Percentiles rank a stretch among this genome's conserved stretches.
These are phyloP conservation scores for Paraphaeosphaeria sporulosa DNA, from an alignment of 2,329 filamentous ascomycete species.

Conservation along the genomic window DNA sequence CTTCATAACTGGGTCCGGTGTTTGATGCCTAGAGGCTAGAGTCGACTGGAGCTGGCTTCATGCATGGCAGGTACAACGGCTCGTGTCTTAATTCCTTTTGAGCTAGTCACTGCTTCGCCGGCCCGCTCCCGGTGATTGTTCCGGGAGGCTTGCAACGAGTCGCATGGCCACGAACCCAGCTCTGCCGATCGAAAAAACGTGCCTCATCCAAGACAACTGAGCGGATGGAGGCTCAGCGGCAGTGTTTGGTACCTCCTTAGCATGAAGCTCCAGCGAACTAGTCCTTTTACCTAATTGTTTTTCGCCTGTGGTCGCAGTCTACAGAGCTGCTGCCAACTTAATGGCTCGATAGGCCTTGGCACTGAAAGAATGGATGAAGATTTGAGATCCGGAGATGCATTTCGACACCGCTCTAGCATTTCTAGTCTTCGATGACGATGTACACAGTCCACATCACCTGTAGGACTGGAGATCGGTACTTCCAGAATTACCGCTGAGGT, in stretches of 20 bases:
- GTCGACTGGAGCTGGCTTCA: neutral
- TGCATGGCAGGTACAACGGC: neutral
- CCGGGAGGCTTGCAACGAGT: constrained; percentile 2
- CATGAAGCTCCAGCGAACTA: neutral
- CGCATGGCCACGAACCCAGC: neutral
- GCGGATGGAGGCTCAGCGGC: neutral
- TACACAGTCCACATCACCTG: neutral
- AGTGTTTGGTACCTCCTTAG: neutral
- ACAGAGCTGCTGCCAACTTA: neutral
- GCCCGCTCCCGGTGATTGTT: constrained; percentile 7
- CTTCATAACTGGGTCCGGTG: neutral
- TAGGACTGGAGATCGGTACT: neutral
- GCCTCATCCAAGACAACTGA: neutral
- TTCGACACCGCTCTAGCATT: neutral
- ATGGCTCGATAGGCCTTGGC: neutral
- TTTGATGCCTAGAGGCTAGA: constrained; percentile 1
- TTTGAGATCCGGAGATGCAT: neutral
- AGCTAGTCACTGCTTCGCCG: neutral
- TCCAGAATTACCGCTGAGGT: neutral
- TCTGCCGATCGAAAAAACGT: constrained; percentile 7
- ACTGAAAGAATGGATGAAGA: neutral
- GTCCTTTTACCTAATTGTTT: neutral
- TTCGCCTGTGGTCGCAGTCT: neutral
- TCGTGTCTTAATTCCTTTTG: neutral
- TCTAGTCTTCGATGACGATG: neutral